phyloP scores from a whole-genome alignment of 768 basidiomycete genomes.

The Boletus rufocinnamomeus region DNA sequence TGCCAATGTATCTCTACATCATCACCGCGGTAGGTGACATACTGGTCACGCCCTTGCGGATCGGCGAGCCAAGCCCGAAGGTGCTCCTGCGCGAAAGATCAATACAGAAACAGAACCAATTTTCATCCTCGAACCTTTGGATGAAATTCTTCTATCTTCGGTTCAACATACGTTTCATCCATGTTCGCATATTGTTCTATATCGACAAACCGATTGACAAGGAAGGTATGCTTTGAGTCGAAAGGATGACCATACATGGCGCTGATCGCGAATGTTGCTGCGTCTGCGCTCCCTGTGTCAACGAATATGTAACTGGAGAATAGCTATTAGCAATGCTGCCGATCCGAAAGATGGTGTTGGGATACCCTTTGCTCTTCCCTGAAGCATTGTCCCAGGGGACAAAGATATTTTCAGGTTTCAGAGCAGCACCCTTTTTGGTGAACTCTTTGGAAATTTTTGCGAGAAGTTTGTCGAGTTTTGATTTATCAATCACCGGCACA shows the following conservation, averaged over 20 bases:
- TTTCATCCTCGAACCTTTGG: constrained; percentile 55
- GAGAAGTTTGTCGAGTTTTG: constrained; percentile 80
- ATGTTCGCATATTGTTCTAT: constrained; percentile 80
- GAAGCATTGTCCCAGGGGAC: constrained; percentile 86
- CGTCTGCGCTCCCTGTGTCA: constrained; percentile 70
- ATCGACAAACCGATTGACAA: constrained; percentile 85
- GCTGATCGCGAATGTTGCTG: constrained; percentile 66
- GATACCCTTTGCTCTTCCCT: constrained; percentile 91
- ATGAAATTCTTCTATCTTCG: constrained; percentile 68
- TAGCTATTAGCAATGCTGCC: neutral
- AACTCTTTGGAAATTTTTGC: constrained; percentile 85
- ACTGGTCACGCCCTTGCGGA: constrained; percentile 91
- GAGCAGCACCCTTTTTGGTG: constrained; percentile 71
- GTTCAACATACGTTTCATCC: constrained; percentile 79
- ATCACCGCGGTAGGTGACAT: constrained; percentile 90
- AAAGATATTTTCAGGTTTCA: constrained; percentile 76
- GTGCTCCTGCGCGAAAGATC: constrained; percentile 68
- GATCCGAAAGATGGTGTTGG: constrained; percentile 9
- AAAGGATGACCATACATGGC: constrained; percentile 79
- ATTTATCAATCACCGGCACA: constrained; percentile 84
- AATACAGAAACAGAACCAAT: constrained; percentile 1
- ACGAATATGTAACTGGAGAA: constrained; percentile 74
- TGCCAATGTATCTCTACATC: constrained; percentile 93
- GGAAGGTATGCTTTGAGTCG: constrained; percentile 84
- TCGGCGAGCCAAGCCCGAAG: constrained; percentile 94